Conservation (phyloP, 495 filamentous ascomycete species). For the Trypethelium eluteriae region DNA sequence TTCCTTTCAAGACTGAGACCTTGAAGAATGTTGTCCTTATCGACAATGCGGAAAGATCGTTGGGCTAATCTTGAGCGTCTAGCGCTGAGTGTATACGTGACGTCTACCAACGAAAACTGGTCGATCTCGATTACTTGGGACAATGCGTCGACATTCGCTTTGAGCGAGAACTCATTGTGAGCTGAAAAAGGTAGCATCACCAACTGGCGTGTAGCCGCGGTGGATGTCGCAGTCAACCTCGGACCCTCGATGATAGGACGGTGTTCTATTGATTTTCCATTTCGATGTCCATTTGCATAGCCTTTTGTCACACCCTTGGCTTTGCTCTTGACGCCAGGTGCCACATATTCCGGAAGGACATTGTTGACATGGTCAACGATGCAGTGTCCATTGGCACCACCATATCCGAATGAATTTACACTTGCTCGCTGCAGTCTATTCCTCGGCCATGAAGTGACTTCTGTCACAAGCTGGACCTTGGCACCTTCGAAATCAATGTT, state of each 20-base stretch:
- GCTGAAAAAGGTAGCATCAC: not conserved
- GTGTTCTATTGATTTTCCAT: not conserved
- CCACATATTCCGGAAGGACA: not conserved
- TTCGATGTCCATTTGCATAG: not conserved
- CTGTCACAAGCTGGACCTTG: conserved; percentile 31
- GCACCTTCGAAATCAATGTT: conserved; percentile 34
- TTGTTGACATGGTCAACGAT: conserved; percentile 1
- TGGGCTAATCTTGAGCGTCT: not conserved
- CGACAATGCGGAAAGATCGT: not conserved
- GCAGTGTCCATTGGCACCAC: conserved; percentile 41
- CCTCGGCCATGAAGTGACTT: conserved; percentile 4
- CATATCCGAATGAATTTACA: conserved; percentile 44
- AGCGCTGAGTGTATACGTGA: not conserved
- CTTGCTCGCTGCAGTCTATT: conserved; percentile 19
- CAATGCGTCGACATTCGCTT: not conserved
- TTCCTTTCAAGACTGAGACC: not conserved
- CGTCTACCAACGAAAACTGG: not conserved
- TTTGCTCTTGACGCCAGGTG: not conserved
- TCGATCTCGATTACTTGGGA: too few relatives aligned
- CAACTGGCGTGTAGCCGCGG: not conserved
- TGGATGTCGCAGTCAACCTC: not conserved
- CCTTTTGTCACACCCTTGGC: too few relatives aligned
- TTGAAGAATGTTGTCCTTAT: not conserved
- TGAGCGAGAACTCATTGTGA: not conserved
- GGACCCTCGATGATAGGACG: not conserved